Base-by-base conservation (phyloP, 306 rosid species). In the Trichosanthes cucumerina region DNA sequence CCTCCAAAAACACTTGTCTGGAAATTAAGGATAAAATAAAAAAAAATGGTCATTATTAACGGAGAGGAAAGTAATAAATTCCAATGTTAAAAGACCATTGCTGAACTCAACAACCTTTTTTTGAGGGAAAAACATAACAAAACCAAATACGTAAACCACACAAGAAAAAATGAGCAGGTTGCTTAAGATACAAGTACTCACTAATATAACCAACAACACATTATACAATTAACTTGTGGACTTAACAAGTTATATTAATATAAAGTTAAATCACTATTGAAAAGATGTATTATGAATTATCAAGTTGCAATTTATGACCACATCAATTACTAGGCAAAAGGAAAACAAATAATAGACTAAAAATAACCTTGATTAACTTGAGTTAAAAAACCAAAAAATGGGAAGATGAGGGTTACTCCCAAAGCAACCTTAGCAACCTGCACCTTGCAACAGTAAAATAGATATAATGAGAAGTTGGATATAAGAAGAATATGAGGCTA, bases 51-150 rank as follows among this genome's bases (percentile, higher is more conserved):
- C n/a, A n/a, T n/a, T n/a, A n/a, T n/a, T n/a, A n/a, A n/a, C n/a
- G n/a, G n/a, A n/a, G n/a, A n/a, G n/a, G n/a, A n/a, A n/a, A n/a
- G n/a, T n/a, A n/a, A n/a, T n/a, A n/a, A n/a, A n/a, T n/a, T n/a
- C n/a, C n/a, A n/a, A n/a, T n/a, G n/a, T n/a, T n/a, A n/a, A n/a
- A n/a, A n/a, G n/a, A n/a, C n/a, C n/a, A n/a, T n/a, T n/a, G n/a
- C n/a, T n/a, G n/a, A n/a, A n/a, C n/a, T n/a, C n/a, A n/a, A n/a
- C n/a, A n/a, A n/a, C n/a, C n/a, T n/a, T n/a, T n/a, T n/a, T n/a
- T n/a, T n/a, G n/a, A n/a, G n/a, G n/a, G n/a, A 80, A 68, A 74
- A 79, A 60, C n/a, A 60, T 13, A 60, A 31, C 68, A 28, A 79
- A 78, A 43, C 57, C n/a, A 24, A 60, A 28, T 78, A 19, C 28